phyloP scores from a whole-genome alignment of 2,329 filamentous ascomycete species.

The Alternaria gaisen region DNA sequence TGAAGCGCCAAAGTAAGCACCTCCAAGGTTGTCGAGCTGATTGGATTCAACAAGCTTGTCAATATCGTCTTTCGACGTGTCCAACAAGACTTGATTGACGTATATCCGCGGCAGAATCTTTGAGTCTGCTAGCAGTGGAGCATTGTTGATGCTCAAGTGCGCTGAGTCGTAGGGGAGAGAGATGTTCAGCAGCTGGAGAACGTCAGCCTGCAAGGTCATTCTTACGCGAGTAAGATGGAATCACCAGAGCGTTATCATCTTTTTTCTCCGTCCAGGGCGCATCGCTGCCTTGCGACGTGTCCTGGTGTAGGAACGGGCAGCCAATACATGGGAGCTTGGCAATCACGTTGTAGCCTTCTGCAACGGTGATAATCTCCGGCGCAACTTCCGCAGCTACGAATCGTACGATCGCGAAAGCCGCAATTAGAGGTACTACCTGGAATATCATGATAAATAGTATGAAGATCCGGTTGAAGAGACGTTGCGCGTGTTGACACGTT shows the following conservation, averaged over 20 bases:
- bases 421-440: slow-evolving; percentile 16
- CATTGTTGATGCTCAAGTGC: slow-evolving; percentile 39
- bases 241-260: slow-evolving; percentile 42
- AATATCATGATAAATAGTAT: slow-evolving; percentile 24
- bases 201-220: neutral
- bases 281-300: slow-evolving; percentile 35
- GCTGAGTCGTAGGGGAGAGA: slow-evolving; percentile 39
- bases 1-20: slow-evolving; percentile 39
- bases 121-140: slow-evolving; percentile 27
- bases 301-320: slow-evolving; percentile 46
- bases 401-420: slow-evolving; percentile 4
- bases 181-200: slow-evolving; percentile 40
- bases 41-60: slow-evolving; percentile 23
- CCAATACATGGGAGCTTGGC: slow-evolving; percentile 45
- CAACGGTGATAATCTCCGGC: slow-evolving; percentile 43
- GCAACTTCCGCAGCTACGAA: slow-evolving; percentile 27
- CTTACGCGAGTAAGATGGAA: neutral
- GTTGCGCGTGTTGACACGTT: slow-evolving; percentile 23
- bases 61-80: slow-evolving; percentile 29
- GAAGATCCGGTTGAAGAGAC: neutral
- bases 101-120: slow-evolving; percentile 36
- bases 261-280: slow-evolving; percentile 36
- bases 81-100: slow-evolving; percentile 40
- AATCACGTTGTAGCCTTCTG: slow-evolving; percentile 44
- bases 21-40: slow-evolving; percentile 35